Conservation (phyloP, 768 basidiomycete species). For the Boletellus ananiceps region DNA sequence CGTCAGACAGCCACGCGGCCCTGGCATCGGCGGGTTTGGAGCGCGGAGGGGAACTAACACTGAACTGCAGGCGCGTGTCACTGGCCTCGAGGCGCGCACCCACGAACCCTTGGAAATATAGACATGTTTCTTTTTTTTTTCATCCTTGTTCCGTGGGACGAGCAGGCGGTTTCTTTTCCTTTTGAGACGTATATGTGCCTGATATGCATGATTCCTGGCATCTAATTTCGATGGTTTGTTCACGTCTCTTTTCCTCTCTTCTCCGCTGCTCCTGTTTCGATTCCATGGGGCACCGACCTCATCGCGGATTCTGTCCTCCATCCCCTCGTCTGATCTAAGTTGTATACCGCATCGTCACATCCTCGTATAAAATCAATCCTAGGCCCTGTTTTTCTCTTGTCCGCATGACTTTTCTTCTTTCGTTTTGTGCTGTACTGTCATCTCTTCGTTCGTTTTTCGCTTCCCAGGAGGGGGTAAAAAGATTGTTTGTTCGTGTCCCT, state of each 20-base stretch:
- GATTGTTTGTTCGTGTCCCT: no score
- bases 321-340: slow-evolving; percentile 13
- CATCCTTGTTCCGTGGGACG: slow-evolving; percentile 10
- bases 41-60: slow-evolving; percentile 41
- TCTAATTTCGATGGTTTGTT: slow-evolving; percentile 20
- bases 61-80: slow-evolving; percentile 48
- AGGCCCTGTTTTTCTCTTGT: not conserved
- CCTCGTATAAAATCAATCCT: slow-evolving; percentile 13
- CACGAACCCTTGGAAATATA: slow-evolving; percentile 86
- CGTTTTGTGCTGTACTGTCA: not conserved
- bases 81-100: slow-evolving; percentile 75
- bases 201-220: slow-evolving; percentile 24
- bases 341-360: slow-evolving; percentile 28
- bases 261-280: slow-evolving; percentile 14
- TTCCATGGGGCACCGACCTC: slow-evolving; percentile 7
- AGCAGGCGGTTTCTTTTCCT: slow-evolving; percentile 12
- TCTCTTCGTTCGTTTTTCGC: not conserved
- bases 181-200: slow-evolving; percentile 21
- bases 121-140: slow-evolving; percentile 6
- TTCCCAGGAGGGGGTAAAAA: not conserved
- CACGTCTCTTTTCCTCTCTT: slow-evolving; percentile 2
- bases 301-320: slow-evolving; percentile 1
- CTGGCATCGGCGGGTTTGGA: slow-evolving; percentile 71
- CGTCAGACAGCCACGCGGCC: slow-evolving; percentile 82
- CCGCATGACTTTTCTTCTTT: slow-evolving; percentile 5